Percentiles rank a stretch among this genome's conserved stretches.
phyloP scores from a whole-genome alignment of 345 rosid species.

The Geranium rotundifolium region DNA sequence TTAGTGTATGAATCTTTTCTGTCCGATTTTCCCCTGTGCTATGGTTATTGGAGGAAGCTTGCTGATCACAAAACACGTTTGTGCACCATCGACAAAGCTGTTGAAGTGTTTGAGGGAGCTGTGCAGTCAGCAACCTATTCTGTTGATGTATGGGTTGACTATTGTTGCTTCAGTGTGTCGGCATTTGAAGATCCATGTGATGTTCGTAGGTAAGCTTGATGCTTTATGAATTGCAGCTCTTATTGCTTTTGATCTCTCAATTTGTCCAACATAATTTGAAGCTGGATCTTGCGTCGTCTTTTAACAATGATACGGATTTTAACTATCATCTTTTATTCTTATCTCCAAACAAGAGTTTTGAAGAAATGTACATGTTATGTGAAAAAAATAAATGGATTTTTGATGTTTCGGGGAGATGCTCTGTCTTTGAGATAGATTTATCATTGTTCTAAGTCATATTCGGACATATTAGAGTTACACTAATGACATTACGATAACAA shows the following conservation, averaged over 20 bases:
- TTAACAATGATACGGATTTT: too few relatives aligned
- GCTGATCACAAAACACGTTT: constrained; percentile 47
- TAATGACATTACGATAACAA: too few relatives aligned
- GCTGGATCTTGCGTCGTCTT: too few relatives aligned
- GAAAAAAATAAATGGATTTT: too few relatives aligned
- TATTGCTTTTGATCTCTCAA: neutral
- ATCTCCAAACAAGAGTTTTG: too few relatives aligned
- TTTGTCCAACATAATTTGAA: too few relatives aligned
- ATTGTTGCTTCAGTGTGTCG: constrained; percentile 46
- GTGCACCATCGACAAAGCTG: constrained; percentile 43
- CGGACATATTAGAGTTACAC: too few relatives aligned
- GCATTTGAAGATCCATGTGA: constrained; percentile 55
- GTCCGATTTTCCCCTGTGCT: constrained; percentile 69
- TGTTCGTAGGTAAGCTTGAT: constrained; percentile 50
- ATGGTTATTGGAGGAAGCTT: constrained; percentile 84
- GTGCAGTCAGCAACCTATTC: constrained; percentile 58
- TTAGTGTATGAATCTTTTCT: constrained; percentile 70
- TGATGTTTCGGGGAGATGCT: too few relatives aligned
- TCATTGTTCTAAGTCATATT: too few relatives aligned
- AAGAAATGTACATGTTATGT: too few relatives aligned
- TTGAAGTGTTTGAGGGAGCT: constrained; percentile 66
- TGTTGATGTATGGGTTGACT: constrained; percentile 66
- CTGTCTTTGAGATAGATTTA: too few relatives aligned
- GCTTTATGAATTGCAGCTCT: neutral
- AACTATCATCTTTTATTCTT: too few relatives aligned